Conservation (phyloP, 768 basidiomycete species). For the Lanmaoa pseudosensibilis region DNA sequence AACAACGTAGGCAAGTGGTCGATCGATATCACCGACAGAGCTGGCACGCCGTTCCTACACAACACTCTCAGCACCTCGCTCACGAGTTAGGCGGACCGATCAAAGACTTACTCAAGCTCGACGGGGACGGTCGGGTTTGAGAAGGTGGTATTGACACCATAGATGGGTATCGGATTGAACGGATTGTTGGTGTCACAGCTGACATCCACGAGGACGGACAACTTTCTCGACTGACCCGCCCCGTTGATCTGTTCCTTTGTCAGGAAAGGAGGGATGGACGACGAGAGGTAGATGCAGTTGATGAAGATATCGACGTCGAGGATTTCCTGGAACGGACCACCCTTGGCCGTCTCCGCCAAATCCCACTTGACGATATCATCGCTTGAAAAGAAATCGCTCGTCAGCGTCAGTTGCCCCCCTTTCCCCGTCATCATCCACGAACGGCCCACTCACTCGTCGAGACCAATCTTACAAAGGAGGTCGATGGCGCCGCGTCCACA, state of each 20-base stretch:
- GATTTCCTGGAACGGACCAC: slow-evolving; percentile 94
- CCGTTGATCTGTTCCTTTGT: slow-evolving; percentile 66
- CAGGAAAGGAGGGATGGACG: slow-evolving; percentile 81
- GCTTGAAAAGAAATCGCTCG: slow-evolving; percentile 39
- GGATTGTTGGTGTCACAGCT: slow-evolving; percentile 99
- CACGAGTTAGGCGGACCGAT: background rate
- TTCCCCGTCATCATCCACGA: background rate
- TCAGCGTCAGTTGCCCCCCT: background rate
- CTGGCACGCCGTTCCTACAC: slow-evolving; percentile 57
- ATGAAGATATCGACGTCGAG: slow-evolving; percentile 96
- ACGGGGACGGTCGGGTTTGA: slow-evolving; percentile 88
- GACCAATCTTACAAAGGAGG: slow-evolving; percentile 92
- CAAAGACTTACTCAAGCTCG: slow-evolving; percentile 63
- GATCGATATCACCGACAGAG: slow-evolving; percentile 87
- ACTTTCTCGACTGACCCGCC: slow-evolving; percentile 64
- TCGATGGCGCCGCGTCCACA: slow-evolving; percentile 96
- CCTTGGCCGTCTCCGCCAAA: slow-evolving; percentile 92
- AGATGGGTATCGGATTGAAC: slow-evolving; percentile 96
- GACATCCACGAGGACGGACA: slow-evolving; percentile 91
- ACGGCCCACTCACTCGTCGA: slow-evolving; percentile 71
- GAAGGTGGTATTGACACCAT: slow-evolving; percentile 92
- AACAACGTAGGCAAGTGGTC: slow-evolving; percentile 96
- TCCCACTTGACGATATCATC: slow-evolving; percentile 98
- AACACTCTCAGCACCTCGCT: slow-evolving; percentile 7
- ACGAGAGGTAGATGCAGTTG: slow-evolving; percentile 98